phyloP scores from a whole-genome alignment of 129 eudicot genomes.

The Scalesia atractyloides region DNA sequence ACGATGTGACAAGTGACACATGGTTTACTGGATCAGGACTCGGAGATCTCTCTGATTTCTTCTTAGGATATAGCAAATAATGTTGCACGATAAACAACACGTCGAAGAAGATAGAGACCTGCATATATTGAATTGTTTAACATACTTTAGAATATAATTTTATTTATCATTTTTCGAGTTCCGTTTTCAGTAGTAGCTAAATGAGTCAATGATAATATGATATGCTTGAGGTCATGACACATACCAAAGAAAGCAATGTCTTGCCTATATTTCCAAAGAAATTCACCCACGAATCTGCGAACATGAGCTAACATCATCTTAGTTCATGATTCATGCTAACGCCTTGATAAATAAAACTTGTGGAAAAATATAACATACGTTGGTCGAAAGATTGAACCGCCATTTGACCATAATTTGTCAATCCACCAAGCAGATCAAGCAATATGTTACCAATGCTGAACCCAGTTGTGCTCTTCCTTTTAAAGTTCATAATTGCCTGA shows the following conservation, averaged over 20 bases:
- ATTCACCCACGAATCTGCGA: conserved; percentile 82
- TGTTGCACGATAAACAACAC: conserved; percentile 72
- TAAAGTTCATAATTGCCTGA: conserved; percentile 69
- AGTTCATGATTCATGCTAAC: conserved; percentile 5
- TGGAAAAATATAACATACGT: conserved; percentile 34
- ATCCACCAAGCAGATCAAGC: conserved; percentile 79
- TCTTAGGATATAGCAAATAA: conserved; percentile 63
- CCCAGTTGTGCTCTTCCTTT: conserved; percentile 74
- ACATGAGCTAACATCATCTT: not conserved
- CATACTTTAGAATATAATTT: not conserved
- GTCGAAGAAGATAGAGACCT: conserved; percentile 83
- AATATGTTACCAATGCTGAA: conserved; percentile 80
- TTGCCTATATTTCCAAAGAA: conserved; percentile 91
- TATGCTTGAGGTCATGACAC: conserved; percentile 12
- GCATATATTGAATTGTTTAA: conserved; percentile 13
- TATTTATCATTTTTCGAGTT: not conserved
- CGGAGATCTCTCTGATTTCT: conserved; percentile 30
- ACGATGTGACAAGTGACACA: conserved; percentile 14
- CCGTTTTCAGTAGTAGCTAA: not conserved
- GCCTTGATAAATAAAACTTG: not conserved
- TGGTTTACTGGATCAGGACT: conserved; percentile 38
- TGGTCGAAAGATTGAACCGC: conserved; percentile 73
- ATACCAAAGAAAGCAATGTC: conserved; percentile 81
- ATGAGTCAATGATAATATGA: not conserved
- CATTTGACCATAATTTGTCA: conserved; percentile 76